Percentiles rank a stretch among this genome's conserved stretches.
Evolutionary conservation across 208 protist species (phyloP).

Genomic region (Trypanosoma boissoni): DNA sequence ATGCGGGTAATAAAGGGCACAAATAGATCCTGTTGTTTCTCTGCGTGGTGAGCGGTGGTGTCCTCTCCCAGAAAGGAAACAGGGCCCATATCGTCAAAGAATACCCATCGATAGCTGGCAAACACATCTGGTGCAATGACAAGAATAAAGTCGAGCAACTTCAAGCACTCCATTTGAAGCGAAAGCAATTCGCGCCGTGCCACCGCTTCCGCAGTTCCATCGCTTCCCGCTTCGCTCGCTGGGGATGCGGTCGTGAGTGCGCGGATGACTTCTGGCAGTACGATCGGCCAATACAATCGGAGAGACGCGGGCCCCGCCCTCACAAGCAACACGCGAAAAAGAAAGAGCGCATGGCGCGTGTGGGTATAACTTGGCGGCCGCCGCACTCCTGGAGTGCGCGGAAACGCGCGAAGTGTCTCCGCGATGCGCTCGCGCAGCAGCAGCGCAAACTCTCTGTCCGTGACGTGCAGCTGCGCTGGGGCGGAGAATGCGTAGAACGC

Average conservation of each 20-base stretch:
- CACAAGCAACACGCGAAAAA: conserved; percentile 62
- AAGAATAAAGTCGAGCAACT: conserved; percentile 47
- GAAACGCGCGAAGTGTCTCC: conserved; percentile 27
- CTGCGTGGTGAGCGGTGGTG: too few species aligned
- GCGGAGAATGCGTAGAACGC: conserved; percentile 34
- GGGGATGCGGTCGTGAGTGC: conserved; percentile 6
- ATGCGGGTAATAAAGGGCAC: too few species aligned
- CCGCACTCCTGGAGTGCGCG: conserved; percentile 21
- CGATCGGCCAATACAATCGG: conserved; percentile 46
- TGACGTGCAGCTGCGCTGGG: conserved; percentile 6
- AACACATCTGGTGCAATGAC: conserved; percentile 36
- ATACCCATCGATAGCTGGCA: conserved; percentile 33
- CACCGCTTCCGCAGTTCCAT: conserved; percentile 8
- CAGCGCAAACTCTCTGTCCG: conserved; percentile 38
- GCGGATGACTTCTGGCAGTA: conserved; percentile 39
- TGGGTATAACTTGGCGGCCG: conserved; percentile 24
- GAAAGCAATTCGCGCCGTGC: conserved; percentile 30
- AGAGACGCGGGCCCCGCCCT: conserved; percentile 31
- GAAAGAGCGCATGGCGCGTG: conserved; percentile 36
- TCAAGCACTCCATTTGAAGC: conserved; percentile 61
- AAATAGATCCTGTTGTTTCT: too few species aligned
- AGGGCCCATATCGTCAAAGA: conserved; percentile 28
- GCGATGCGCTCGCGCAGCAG: conserved; percentile 46
- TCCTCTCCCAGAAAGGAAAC: too few species aligned
- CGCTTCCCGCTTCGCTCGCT: background rate